Conservation (phyloP, 192 early-diverging fungal genomes). For the Gaertneriomyces sp. region DNA sequence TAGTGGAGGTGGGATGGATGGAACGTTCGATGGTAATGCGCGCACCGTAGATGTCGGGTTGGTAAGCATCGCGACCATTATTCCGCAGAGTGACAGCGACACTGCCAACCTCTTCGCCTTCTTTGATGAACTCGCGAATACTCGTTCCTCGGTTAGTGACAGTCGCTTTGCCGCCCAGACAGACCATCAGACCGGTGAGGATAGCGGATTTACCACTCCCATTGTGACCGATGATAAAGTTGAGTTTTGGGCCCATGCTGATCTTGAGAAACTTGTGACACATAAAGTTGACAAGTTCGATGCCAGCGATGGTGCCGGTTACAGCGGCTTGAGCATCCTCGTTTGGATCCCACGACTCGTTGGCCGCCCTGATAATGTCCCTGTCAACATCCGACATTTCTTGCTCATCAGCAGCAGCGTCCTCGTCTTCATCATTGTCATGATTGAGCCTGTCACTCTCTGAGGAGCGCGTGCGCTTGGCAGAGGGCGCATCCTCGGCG, state of each 20-base stretch:
- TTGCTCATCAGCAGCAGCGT: too few relatives aligned
- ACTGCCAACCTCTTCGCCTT: slow-evolving; percentile 62
- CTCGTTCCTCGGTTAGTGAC: slow-evolving; percentile 80
- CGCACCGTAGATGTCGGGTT: slow-evolving; percentile 76
- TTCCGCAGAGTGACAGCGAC: slow-evolving; percentile 78
- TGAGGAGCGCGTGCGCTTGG: too few relatives aligned
- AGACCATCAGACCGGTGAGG: slow-evolving; percentile 83
- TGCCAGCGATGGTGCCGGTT: slow-evolving; percentile 70
- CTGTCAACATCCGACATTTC: too few relatives aligned
- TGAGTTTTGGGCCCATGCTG: slow-evolving; percentile 78
- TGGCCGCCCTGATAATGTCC: too few relatives aligned
- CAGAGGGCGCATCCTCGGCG: too few relatives aligned
- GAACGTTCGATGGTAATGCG: slow-evolving; percentile 79
- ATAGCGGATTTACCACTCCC: slow-evolving; percentile 98
- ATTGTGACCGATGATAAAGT: slow-evolving; percentile 97
- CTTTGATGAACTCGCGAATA: slow-evolving; percentile 75
- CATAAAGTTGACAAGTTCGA: slow-evolving; percentile 92
- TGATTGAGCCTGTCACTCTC: too few relatives aligned
- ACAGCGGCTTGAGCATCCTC: neutral
- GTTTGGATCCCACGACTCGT: too few relatives aligned
- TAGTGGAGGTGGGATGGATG: slow-evolving; percentile 49
- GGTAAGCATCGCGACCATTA: slow-evolving; percentile 77
- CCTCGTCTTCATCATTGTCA: too few relatives aligned
- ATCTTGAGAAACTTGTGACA: slow-evolving; percentile 83
- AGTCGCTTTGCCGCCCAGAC: slow-evolving; percentile 87